Percentiles rank a stretch among this genome's conserved stretches.
These are phyloP conservation scores for Suillus placidus DNA, from an alignment of 768 basidiomycete species.

Conservation along the genomic window DNA sequence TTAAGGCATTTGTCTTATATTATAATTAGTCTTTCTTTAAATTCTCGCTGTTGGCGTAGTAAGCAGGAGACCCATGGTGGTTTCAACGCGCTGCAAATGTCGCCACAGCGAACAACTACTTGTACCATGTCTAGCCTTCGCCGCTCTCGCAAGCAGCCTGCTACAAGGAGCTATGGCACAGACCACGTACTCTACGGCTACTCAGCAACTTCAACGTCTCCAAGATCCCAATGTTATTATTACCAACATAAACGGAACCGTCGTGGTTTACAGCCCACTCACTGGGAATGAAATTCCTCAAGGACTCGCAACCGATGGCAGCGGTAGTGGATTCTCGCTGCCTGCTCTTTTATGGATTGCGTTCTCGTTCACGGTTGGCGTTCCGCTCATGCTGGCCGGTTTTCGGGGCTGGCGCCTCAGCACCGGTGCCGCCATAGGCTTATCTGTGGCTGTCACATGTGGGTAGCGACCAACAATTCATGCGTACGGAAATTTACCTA, in stretches of 20 bases:
- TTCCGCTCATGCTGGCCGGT: constrained; percentile 57
- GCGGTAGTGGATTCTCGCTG: constrained; percentile 49
- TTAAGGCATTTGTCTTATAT: not conserved
- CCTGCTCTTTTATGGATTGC: constrained; percentile 61
- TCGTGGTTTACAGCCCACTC: constrained; percentile 45
- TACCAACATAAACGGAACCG: constrained; percentile 35
- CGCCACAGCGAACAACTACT: not conserved
- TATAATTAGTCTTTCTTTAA: constrained; percentile 1
- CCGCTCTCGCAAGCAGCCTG: not conserved
- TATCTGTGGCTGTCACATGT: constrained; percentile 52
- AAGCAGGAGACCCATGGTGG: constrained; percentile 8
- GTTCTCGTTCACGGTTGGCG: constrained; percentile 53
- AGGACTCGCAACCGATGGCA: constrained; percentile 59
- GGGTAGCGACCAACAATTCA: constrained; percentile 19
- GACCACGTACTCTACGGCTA: not conserved
- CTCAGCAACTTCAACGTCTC: constrained; percentile 24
- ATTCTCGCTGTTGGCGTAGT: not conserved
- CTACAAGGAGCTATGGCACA: constrained; percentile 8
- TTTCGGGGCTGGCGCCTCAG: constrained; percentile 60
- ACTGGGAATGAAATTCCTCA: constrained; percentile 52
- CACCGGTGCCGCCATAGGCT: constrained; percentile 54
- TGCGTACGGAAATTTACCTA: not conserved
- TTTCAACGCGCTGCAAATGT: constrained; percentile 7
- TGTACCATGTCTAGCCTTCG: not conserved
- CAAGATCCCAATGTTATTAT: constrained; percentile 35